Conservation (phyloP, 2,329 filamentous ascomycete genomes). For the Fusarium beomiforme region DNA sequence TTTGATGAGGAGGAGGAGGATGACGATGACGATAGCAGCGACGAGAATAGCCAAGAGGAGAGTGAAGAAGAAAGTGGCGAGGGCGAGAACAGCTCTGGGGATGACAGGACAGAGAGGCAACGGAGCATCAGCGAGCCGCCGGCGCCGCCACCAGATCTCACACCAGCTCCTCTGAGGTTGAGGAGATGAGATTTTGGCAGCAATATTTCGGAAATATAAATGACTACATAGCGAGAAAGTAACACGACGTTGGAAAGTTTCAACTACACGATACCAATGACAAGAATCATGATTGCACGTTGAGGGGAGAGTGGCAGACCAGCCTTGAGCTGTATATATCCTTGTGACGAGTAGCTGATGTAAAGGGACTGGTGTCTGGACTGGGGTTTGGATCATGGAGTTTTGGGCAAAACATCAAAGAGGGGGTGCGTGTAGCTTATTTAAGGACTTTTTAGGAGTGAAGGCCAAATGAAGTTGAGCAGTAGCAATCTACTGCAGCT, state of each 20-base stretch:
- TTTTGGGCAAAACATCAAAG: conserved; percentile 21
- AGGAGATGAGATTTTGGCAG: conserved; percentile 37
- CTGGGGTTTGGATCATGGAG: conserved; percentile 25
- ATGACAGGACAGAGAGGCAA: conserved; percentile 67
- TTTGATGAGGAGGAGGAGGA: conserved; percentile 65
- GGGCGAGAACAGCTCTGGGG: conserved; percentile 56
- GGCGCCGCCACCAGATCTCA: conserved; percentile 48
- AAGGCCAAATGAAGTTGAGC: neutral
- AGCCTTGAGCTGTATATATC: conserved; percentile 26
- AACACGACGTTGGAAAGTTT: conserved; percentile 17
- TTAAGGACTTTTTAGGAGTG: neutral
- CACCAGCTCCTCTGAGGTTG: conserved; percentile 48
- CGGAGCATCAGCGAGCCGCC: conserved; percentile 61
- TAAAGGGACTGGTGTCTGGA: conserved; percentile 7
- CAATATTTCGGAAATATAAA: neutral
- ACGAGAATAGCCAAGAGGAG: conserved; percentile 62
- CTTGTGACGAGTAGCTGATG: conserved; percentile 7
- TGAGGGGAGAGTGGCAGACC: neutral
- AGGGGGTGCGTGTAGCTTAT: neutral
- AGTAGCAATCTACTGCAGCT: neutral
- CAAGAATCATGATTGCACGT: conserved; percentile 23
- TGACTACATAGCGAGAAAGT: conserved; percentile 17
- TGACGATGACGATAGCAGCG: conserved; percentile 68
- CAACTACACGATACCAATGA: conserved; percentile 35
- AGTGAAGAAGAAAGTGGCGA: conserved; percentile 57